Evolutionary conservation across 192 early-diverging fungal species (phyloP), one percentile per base, ranked within the genome.

Genomic region (Chytriomyces hyalinus): DNA sequence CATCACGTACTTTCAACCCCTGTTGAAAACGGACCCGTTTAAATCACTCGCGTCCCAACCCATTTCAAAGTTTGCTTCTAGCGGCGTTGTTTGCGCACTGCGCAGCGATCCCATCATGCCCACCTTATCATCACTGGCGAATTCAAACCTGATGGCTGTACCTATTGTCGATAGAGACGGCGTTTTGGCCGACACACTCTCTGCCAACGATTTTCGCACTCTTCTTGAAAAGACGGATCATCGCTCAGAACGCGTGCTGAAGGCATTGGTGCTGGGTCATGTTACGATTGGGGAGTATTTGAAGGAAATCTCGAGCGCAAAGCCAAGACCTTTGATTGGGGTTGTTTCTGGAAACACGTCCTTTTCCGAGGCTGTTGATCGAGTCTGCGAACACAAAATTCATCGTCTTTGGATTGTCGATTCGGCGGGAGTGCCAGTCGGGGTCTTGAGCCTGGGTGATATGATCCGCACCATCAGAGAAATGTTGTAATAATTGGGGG

Each of bases 361-460:
- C 20, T 65, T 79, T 26, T 47, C 22, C 20, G 61, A 74, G 36
- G 78, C 73, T 11, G 62, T 79, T 45, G 24, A 47, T 45, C 47
- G 20, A 17, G 73, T 64, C 9, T 10, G 45, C 5, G 73, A 77
- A 24, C 24, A 49, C 17, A 50, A 36, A 4, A 44, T 79, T n/a
- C 78, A 79, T 73, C 61, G 78, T 17, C 24, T 79, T 6, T 79
- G 78, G 78, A 47, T 79, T 44, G 71, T 79, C 5, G 78, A 79
- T 48, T 9, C 28, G 17, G 53, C 46, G 20, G 66, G 71, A 15
- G 26, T 73, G n/a, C 78, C 78, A n/a, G 36, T 67, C 22, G 78
- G 78, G 4, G 78, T 79, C 6, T 61, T 79, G 70, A 79, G 71
- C 62, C 28, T 73, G 53, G 60, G 59, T 28, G 71, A 73, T 73